Conservation (phyloP, 1,139 yeast genomes). For the Lodderomyces margitis region DNA sequence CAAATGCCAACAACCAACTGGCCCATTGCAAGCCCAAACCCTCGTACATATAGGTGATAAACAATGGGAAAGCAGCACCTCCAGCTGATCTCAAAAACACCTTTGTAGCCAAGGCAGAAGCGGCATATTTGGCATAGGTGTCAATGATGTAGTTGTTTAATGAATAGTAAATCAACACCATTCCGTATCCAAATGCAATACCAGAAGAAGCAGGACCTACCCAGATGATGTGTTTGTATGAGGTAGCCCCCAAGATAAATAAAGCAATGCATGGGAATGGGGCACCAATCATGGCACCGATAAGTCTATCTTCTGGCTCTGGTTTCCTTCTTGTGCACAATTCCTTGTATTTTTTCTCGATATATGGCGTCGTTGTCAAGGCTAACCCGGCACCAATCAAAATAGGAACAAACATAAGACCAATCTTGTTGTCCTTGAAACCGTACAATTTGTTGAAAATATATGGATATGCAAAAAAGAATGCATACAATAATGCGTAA, state of each 20-base stretch:
- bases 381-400: slow-evolving; percentile 81
- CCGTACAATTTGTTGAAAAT: slow-evolving; percentile 67
- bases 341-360: slow-evolving; percentile 60
- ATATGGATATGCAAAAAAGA: slow-evolving; percentile 87
- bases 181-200: slow-evolving; percentile 84
- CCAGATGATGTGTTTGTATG: slow-evolving; percentile 78
- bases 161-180: slow-evolving; percentile 86
- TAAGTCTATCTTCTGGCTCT: slow-evolving; percentile 80
- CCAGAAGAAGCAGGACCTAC: slow-evolving; percentile 95
- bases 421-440: slow-evolving; percentile 66
- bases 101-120: slow-evolving; percentile 86
- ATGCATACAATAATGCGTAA: slow-evolving; percentile 83
- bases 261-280: slow-evolving; percentile 87
- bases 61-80: slow-evolving; percentile 90
- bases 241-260: slow-evolving; percentile 87
- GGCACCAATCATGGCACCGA: slow-evolving; percentile 88
- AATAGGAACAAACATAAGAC: slow-evolving; percentile 84
- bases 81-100: slow-evolving; percentile 85
- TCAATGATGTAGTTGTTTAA: slow-evolving; percentile 87
- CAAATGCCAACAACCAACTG: slow-evolving; percentile 76
- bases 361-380: slow-evolving; percentile 63
- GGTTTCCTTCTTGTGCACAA: slow-evolving; percentile 59
- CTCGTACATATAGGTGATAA: slow-evolving; percentile 79
- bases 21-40: slow-evolving; percentile 80
- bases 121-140: slow-evolving; percentile 84